Base-by-base conservation (phyloP, 345 rosid species). In the Trapa bicornis region DNA sequence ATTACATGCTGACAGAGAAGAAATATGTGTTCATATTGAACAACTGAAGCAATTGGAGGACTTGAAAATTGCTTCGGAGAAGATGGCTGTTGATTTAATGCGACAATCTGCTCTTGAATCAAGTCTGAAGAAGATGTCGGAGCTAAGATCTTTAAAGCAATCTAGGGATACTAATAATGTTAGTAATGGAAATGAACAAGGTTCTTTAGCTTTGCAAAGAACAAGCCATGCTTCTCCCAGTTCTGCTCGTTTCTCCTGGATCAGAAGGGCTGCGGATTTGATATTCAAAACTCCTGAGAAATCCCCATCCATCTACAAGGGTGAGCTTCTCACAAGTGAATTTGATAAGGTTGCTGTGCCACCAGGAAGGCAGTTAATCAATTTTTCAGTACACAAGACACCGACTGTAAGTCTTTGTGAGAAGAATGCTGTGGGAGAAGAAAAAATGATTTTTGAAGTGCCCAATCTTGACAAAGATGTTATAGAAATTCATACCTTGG, bases 21-120 rank as follows among this genome's bases (percentile, higher is more conserved):
- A 80, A 67, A 82, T 94, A 72, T 80, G 70, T 74, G 69, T 71
- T 68, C 89, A 85, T 75, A 77, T 85, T 74, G 95, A 89, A 76
- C 79, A 80, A 61, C 80, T 91, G 68, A 80, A 79, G 72, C 87
- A 83, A 71, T 79, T 94, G 83, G 97, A 86, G 73, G 92, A 89
- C 75, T 73, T 83, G 81, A 91, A 86, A 79, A 79, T 79, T 74
- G 80, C 88, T 12, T 72, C 86, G 72, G 99, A 94, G 64, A 74
- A 72, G 71, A 81, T 84, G 87, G 84, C 85, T 37, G 75, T 88
- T 81, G 83, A 82, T 68, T 78, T 85, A 76, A 82, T 85, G 80
- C 96, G 89, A 65, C 75, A 71, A 33, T 88, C 94, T 15, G 79
- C 76, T 75, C 65, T 83, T 65, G 91, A 86, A 76, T 74, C 79